Base-by-base conservation (phyloP, 1,284 basidiomycete species). In the Ustilago loliicola region DNA sequence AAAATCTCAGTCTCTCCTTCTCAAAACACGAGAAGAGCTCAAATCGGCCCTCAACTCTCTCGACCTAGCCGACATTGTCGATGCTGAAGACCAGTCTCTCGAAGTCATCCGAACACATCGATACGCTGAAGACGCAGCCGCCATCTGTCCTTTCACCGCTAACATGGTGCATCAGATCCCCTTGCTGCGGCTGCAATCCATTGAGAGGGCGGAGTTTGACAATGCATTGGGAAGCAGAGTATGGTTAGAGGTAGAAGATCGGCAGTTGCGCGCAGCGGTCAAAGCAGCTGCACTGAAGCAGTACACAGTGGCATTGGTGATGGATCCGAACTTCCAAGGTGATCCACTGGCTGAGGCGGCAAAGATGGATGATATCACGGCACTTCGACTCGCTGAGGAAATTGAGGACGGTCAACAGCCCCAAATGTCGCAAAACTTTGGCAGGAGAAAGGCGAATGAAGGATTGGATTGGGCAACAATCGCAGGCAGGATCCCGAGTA, bases 81-180 rank as follows among this genome's bases (percentile, higher is more conserved):
- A 77, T 53, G 70, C 70, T 29, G 75, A 77, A 48, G 75, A 77
- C 29, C 70, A 70, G 34, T 70, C 75, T 3, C 70, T 73, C 64
- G 75, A 77, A 42, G 70, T 65, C 21, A 67, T 77, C 29, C 75
- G 70, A n/a, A 27, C 42, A 0, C 29, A 57, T 45, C 57, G 54
- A 11, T 10, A 40, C 8, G 48, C 50, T 21, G 57, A 73, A 47
- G 66, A 70, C 23, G 62, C 61, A 10, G 63, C 67, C 2, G 29
- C 58, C 5, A 15, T 25, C 0, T 70, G 63, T 29, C 70, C 75
- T 17, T 69, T 77, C 21, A 38, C 63, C 19, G 59, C 67, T 1
- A 25, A 56, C 0, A 66, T 73, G 63, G 45, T 77, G 4, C 63
- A 61, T n/a, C 55, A 70, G 30, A 67, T 73, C 0, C 70, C 75